Conservation (phyloP, 352 stramenopile species). For the Phytophthora nicotianae region DNA sequence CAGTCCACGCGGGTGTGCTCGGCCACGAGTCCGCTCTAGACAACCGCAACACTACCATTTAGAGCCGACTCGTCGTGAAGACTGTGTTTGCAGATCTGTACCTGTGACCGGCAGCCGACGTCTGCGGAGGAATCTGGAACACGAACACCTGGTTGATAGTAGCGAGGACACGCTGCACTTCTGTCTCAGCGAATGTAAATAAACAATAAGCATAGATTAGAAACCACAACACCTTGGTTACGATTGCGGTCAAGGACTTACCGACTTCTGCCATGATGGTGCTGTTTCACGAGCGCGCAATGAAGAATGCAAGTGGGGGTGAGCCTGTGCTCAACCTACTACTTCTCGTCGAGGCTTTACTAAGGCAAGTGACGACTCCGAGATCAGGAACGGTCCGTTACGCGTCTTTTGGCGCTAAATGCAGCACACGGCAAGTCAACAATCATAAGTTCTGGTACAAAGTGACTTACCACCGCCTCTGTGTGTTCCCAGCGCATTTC, state of each 20-base stretch:
- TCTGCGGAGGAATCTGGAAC: conserved; percentile 72
- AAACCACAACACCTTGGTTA: not conserved
- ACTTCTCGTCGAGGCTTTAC: no score
- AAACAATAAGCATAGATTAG: not conserved
- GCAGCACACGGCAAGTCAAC: not conserved
- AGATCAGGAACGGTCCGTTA: conserved; percentile 21
- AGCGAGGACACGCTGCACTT: conserved; percentile 60
- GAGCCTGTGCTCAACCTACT: no score
- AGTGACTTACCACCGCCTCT: no score
- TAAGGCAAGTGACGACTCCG: no score
- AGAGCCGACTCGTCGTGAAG: not conserved
- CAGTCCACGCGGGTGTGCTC: conserved; percentile 62
- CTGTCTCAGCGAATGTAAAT: conserved; percentile 17
- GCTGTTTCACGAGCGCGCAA: conserved; percentile 1
- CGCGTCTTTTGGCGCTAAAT: conserved; percentile 10
- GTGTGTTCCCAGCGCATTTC: no score
- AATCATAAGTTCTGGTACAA: no score
- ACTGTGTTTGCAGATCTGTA: conserved; percentile 10
- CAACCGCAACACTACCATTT: not conserved
- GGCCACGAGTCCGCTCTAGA: conserved; percentile 70
- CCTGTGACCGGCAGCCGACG: conserved; percentile 62
- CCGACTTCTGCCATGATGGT: conserved; percentile 33
- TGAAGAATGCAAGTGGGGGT: not conserved
- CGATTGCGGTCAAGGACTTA: conserved; percentile 3
- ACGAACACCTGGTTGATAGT: conserved; percentile 78